Evolutionary conservation across 129 eudicot species (phyloP), one percentile per base, ranked within the genome.

Genomic region (Flaveria robusta): DNA sequence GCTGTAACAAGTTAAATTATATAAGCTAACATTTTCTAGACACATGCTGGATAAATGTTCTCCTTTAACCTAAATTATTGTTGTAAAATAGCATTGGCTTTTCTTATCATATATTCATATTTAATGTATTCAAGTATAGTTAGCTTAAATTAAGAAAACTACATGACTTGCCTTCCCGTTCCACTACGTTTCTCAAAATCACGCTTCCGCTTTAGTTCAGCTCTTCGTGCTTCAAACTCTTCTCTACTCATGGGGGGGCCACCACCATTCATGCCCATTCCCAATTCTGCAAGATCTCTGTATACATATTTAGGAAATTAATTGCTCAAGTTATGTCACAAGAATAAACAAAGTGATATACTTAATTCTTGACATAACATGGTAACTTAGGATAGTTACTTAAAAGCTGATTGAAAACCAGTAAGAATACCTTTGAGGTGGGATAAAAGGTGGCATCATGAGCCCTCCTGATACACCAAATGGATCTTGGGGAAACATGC

Each of bases 181-280:
- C 70, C 75, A 74, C 83, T 84, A 23, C 85, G 86, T 78, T 86
- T 84, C 83, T 95, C 97, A 67, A 81, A 85, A 37, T 91, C 99
- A 47, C 83, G 92, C 79, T 91, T 89, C 86, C 92, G 67, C 80
- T 81, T 95, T 20, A 91, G 45, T 76, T 94, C 91, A 19, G 91
- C 92, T 79, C 93, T 89, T 14, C 91, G 88, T 73, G 99, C 99
- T 83, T 95, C 97, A 83, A 89, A 95, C 77, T 91, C 94, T 85
- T 87, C 96, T 70, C 96, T 80, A 67, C 96, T 89, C 96, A 91
- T 24, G 31, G 92, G 97, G 63, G 91, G 97, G 3, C 96, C 91
- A 45, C 97, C 86, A 31, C 86, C 79, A 83, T 86, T 91, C 76
- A 88, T 87, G 62, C 96, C 99, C 96, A 86, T 86, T 22, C 93